A percentile compares a stretch with the other conserved stretches of the same genome.
Conservation (phyloP, 148 eudicot genomes). For the Cornus florida region DNA sequence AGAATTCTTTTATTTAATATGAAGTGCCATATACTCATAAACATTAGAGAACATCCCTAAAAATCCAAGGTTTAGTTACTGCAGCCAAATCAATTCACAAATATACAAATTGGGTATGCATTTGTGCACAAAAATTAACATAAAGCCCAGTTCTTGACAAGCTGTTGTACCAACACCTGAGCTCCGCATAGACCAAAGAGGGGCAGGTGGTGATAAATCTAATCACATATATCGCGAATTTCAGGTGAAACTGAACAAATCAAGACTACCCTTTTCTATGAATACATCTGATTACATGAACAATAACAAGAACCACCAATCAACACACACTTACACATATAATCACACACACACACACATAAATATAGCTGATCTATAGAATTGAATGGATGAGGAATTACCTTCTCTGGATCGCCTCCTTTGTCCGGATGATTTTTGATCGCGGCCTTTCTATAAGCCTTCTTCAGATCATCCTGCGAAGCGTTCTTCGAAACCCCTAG, state of each 20-base stretch:
- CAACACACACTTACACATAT: neutral
- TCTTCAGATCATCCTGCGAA: conserved; percentile 52
- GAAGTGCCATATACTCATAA: too few relatives aligned
- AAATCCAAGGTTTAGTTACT: too few relatives aligned
- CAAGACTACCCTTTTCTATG: neutral
- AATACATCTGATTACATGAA: neutral
- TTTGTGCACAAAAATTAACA: neutral
- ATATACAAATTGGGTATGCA: too few relatives aligned
- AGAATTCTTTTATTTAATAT: too few relatives aligned
- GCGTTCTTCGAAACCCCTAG: conserved; percentile 43
- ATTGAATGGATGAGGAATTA: neutral
- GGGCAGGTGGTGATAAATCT: neutral
- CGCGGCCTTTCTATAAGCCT: conserved; percentile 53
- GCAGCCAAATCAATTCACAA: too few relatives aligned
- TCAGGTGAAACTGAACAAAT: neutral
- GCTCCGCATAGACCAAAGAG: neutral
- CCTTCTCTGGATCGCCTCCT: conserved; percentile 62
- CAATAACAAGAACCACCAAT: neutral
- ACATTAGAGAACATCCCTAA: too few relatives aligned
- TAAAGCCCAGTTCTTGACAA: neutral
- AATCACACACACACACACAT: neutral
- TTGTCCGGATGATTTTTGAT: conserved; percentile 57
- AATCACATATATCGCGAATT: neutral
- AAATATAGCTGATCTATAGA: neutral
- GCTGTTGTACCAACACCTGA: too few relatives aligned